Evolutionary conservation across 257 asterid genomes (phyloP).

Genomic region (Gynochthodes officinalis): DNA sequence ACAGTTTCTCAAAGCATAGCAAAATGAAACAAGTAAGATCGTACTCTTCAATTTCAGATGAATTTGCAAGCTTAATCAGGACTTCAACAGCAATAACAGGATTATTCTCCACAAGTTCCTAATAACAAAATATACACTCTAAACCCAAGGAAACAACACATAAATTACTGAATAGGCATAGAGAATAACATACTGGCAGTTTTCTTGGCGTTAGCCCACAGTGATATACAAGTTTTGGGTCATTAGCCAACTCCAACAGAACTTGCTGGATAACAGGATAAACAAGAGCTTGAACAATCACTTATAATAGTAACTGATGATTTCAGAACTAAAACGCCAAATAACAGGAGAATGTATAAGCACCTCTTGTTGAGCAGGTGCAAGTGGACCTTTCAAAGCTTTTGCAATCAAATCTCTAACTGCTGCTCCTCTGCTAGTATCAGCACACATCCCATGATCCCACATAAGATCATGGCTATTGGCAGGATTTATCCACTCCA

Average conservation of each 20-base stretch:
- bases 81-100: constrained; percentile 97
- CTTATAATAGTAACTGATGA: not conserved
- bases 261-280: constrained; percentile 53
- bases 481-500: constrained; percentile 89
- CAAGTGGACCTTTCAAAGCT: constrained; percentile 89
- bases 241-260: constrained; percentile 71
- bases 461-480: constrained; percentile 81
- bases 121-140: constrained; percentile 13
- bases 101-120: constrained; percentile 98
- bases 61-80: constrained; percentile 78
- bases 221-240: constrained; percentile 93
- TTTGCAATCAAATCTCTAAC: constrained; percentile 84
- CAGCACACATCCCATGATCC: constrained; percentile 99
- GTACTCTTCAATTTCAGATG: constrained; percentile 94
- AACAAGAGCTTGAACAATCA: constrained; percentile 13
- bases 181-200: constrained; percentile 70
- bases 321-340: not conserved
- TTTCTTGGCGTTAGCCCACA: constrained; percentile 94
- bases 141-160: not conserved
- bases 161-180: not conserved
- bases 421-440: constrained; percentile 94
- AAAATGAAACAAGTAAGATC: constrained; percentile 23
- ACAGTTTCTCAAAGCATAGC: not conserved
- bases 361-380: constrained; percentile 92
- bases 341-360: not conserved